These are phyloP conservation scores for Collybia sordida DNA, from an alignment of 768 basidiomycete genomes.

Conservation along the genomic window DNA sequence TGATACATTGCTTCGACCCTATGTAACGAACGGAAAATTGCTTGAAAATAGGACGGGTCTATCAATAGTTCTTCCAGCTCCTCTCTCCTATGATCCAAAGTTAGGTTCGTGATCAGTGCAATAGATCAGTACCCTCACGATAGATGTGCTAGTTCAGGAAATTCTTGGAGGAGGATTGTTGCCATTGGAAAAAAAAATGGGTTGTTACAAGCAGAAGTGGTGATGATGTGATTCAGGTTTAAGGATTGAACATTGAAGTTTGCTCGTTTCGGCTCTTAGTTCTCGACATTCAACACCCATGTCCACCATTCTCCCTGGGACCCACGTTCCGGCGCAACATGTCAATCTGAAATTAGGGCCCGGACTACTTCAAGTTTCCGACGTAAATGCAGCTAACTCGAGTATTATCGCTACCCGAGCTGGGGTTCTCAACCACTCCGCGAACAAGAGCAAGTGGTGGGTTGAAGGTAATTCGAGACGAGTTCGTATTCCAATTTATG, in stretches of 20 bases:
- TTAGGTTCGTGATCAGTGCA: conserved; percentile 5
- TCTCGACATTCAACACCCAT: conserved; percentile 21
- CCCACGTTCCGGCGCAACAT: conserved; percentile 69
- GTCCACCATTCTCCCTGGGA: conserved; percentile 80
- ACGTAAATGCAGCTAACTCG: conserved; percentile 24
- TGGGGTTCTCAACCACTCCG: conserved; percentile 66
- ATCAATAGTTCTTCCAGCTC: conserved; percentile 88
- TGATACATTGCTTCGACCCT: conserved; percentile 74
- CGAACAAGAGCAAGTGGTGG: conserved; percentile 83
- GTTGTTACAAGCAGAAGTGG: background rate
- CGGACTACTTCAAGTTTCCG: conserved; percentile 60
- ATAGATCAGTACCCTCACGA: conserved; percentile 47
- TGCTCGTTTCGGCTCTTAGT: background rate
- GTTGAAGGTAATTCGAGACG: conserved; percentile 83
- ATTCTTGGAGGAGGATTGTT: conserved; percentile 55
- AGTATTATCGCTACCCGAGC: conserved; percentile 62
- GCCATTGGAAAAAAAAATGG: conserved; percentile 27
- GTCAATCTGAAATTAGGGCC: conserved; percentile 86
- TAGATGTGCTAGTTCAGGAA: conserved; percentile 70
- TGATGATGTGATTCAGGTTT: conserved; percentile 7
- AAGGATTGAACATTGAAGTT: conserved; percentile 15
- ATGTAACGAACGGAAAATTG: conserved; percentile 78
- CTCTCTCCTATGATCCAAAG: conserved; percentile 56
- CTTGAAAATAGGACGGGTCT: conserved; percentile 84
- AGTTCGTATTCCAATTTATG: conserved; percentile 47